These are phyloP conservation scores for Camellia granthamiana DNA, from an alignment of 148 eudicot species.

Conservation along the genomic window DNA sequence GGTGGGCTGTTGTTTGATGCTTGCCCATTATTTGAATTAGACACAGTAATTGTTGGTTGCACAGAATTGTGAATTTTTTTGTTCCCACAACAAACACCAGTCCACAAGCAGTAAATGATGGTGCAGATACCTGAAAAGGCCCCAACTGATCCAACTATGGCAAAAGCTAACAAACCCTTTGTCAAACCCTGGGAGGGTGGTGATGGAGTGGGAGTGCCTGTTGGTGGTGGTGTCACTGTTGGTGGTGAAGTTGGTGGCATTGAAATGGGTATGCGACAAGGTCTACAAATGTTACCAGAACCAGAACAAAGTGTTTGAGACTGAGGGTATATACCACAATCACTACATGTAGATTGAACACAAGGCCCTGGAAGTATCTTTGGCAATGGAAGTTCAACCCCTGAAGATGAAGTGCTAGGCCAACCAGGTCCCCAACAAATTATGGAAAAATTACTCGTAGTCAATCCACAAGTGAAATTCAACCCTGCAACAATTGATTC, in stretches of 20 bases:
- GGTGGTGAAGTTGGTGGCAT: slow-evolving; percentile 27
- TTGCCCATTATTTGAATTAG: slow-evolving; percentile 45
- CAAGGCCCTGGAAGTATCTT: slow-evolving; percentile 28
- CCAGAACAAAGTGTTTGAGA: slow-evolving; percentile 66
- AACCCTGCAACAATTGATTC: slow-evolving; percentile 33
- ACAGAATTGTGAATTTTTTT: slow-evolving; percentile 90
- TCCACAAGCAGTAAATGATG: slow-evolving; percentile 60
- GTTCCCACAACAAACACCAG: slow-evolving; percentile 76
- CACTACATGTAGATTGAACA: slow-evolving; percentile 22
- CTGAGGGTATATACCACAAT: slow-evolving; percentile 63
- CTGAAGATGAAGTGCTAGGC: background rate
- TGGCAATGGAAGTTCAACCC: slow-evolving; percentile 2
- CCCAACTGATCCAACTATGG: slow-evolving; percentile 79
- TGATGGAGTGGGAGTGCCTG: slow-evolving; percentile 20
- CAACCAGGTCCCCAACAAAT: slow-evolving; percentile 34
- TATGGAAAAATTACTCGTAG: slow-evolving; percentile 9
- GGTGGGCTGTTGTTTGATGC: slow-evolving; percentile 51
- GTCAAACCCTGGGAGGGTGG: slow-evolving; percentile 40
- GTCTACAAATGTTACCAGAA: slow-evolving; percentile 55
- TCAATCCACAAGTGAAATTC: slow-evolving; percentile 28
- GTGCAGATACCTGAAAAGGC: slow-evolving; percentile 63
- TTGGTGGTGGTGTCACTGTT: slow-evolving; percentile 20
- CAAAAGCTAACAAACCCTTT: slow-evolving; percentile 68
- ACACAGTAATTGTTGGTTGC: slow-evolving; percentile 69
- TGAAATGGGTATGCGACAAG: slow-evolving; percentile 26